Evolutionary conservation across 768 basidiomycete species (phyloP).

Genomic region (Auricularia auricula-judae): DNA sequence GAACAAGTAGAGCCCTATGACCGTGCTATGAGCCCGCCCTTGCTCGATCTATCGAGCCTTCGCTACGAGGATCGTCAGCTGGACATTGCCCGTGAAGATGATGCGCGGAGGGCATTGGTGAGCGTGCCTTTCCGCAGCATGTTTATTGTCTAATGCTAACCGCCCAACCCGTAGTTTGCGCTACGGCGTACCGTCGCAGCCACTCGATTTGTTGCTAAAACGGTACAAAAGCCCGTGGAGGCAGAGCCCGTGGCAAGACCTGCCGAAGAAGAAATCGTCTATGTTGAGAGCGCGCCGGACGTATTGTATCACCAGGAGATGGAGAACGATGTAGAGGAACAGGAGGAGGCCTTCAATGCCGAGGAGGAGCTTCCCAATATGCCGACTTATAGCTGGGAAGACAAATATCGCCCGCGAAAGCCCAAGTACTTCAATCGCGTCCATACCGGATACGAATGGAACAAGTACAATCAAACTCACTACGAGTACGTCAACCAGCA

Average conservation of each 20-base stretch:
- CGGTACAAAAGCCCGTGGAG: constrained; percentile 32
- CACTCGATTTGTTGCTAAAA: constrained; percentile 80
- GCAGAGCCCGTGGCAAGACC: constrained; percentile 42
- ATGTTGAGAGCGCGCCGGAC: constrained; percentile 75
- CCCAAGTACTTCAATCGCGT: constrained; percentile 98
- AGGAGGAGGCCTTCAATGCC: constrained; percentile 90
- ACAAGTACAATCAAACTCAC: constrained; percentile 99
- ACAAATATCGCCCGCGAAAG: constrained; percentile 94
- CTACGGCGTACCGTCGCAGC: constrained; percentile 73
- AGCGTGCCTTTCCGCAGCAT: constrained; percentile 17
- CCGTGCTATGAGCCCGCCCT: constrained; percentile 75
- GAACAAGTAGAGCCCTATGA: constrained; percentile 74
- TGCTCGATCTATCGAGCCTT: constrained; percentile 61
- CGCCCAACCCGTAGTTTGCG: constrained; percentile 40
- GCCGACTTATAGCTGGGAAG: constrained; percentile 93
- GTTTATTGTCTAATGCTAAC: constrained; percentile 4
- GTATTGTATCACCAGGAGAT: constrained; percentile 85
- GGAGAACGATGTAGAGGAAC: constrained; percentile 87
- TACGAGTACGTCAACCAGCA: constrained; percentile 65
- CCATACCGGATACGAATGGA: constrained; percentile 99
- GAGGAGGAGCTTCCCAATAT: constrained; percentile 81
- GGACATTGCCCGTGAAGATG: constrained; percentile 58
- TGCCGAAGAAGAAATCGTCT: constrained; percentile 42
- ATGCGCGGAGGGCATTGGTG: constrained; percentile 58
- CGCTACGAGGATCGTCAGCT: constrained; percentile 70